These are phyloP conservation scores for Populus trichocarpa DNA, from an alignment of 441 rosid genomes.

Conservation along the genomic window DNA sequence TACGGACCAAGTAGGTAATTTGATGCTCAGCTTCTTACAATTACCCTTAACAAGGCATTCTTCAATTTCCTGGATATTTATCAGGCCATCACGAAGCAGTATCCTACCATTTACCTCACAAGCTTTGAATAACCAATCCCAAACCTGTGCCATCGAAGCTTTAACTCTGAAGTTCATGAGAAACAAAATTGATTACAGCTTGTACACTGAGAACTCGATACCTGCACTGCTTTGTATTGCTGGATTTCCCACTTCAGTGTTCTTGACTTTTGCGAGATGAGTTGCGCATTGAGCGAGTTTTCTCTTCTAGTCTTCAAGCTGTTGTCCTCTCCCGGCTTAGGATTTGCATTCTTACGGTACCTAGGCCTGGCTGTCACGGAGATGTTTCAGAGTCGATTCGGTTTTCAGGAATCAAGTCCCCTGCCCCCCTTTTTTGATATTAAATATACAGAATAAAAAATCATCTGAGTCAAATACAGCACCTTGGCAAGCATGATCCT, in stretches of 20 bases:
- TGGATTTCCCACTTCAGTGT: conserved; percentile 56
- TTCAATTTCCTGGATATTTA: conserved; percentile 60
- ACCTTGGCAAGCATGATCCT: conserved; percentile 86
- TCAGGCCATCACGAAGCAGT: conserved; percentile 56
- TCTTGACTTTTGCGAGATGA: conserved; percentile 52
- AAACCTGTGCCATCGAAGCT: conserved; percentile 42
- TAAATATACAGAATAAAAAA: background rate
- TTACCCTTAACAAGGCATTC: conserved; percentile 59
- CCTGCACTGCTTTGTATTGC: conserved; percentile 69
- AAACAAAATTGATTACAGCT: background rate
- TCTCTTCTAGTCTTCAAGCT: conserved; percentile 42
- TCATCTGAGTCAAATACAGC: background rate
- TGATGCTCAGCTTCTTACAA: conserved; percentile 52
- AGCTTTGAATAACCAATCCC: conserved; percentile 90
- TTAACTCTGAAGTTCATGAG: background rate
- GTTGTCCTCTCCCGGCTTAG: conserved; percentile 30
- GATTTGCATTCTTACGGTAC: conserved; percentile 43
- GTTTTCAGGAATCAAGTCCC: background rate
- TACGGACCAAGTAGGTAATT: conserved; percentile 73
- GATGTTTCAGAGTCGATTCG: conserved; percentile 16
- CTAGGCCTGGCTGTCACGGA: conserved; percentile 75
- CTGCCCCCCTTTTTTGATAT: background rate
- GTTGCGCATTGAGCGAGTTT: conserved; percentile 38
- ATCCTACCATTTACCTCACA: conserved; percentile 76
- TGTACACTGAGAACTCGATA: conserved; percentile 15